Evolutionary conservation across 163 green algal species (phyloP).

Genomic region (Scenedesmus sp.): DNA sequence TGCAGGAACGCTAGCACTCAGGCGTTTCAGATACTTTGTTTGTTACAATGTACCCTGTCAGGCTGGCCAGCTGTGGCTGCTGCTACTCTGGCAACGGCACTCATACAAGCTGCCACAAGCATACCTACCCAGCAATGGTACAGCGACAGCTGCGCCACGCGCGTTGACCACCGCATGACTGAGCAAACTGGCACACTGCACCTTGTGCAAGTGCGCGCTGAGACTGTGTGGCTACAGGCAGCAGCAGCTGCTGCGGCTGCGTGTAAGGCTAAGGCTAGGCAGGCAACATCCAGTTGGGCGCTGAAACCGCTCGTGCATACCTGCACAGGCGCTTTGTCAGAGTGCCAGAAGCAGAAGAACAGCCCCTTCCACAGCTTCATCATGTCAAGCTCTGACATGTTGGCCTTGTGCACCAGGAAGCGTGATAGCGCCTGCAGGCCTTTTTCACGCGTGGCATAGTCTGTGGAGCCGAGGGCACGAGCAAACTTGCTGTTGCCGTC

Average conservation of each 20-base stretch:
- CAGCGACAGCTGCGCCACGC: too few species aligned
- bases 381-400: conserved; percentile 74
- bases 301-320: conserved; percentile 47
- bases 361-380: conserved; percentile 92
- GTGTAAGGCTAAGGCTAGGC: not conserved
- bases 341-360: conserved; percentile 95
- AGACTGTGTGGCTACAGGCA: too few species aligned
- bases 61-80: not conserved
- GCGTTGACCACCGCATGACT: too few species aligned
- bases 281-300: not conserved
- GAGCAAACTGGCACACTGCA: too few species aligned
- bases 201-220: not conserved
- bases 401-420: conserved; percentile 56
- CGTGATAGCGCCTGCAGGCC: conserved; percentile 78
- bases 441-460: conserved; percentile 83
- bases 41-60: not conserved
- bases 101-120: too few species aligned
- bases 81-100: too few species aligned
- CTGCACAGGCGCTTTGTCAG: conserved; percentile 86
- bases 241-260: not conserved
- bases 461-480: conserved; percentile 76
- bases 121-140: too few species aligned
- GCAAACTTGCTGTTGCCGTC: conserved; percentile 76
- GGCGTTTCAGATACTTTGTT: not conserved
- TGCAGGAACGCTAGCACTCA: not conserved